Conservation (phyloP, 352 stramenopile species). For the Pythium aquatile region DNA sequence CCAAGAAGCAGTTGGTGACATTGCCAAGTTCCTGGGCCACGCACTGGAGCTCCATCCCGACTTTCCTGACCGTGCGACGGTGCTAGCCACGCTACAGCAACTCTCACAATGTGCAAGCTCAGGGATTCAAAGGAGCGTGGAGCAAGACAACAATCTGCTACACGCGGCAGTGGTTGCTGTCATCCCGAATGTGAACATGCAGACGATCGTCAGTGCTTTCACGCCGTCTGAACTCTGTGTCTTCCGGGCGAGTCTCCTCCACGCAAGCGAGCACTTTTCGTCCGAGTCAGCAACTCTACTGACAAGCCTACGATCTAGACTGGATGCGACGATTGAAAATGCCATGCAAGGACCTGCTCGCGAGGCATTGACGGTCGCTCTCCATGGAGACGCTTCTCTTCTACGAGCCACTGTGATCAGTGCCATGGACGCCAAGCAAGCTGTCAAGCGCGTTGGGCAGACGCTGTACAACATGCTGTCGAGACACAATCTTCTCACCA, state of each 20-base stretch:
- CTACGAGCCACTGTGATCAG: conserved; percentile 10
- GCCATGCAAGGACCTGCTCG: background rate
- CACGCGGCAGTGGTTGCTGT: background rate
- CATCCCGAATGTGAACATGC: background rate
- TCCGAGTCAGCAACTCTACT: background rate
- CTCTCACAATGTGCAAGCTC: background rate
- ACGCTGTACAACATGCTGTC: conserved; percentile 5
- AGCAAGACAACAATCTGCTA: background rate
- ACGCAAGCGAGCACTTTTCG: background rate
- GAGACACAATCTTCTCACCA: background rate
- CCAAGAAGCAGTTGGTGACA: background rate
- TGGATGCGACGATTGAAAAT: background rate
- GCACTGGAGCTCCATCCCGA: background rate
- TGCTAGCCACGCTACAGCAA: background rate
- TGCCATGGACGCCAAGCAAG: conserved; percentile 6
- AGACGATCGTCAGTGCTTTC: background rate
- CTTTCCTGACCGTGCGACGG: background rate
- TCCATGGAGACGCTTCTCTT: conserved; percentile 4
- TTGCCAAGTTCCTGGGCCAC: background rate
- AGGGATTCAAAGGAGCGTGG: background rate
- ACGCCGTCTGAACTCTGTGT: background rate
- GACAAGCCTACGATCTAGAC: background rate
- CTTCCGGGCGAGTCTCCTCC: background rate
- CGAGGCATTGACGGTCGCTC: conserved; percentile 2
- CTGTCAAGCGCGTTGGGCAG: conserved; percentile 13